Evolutionary conservation across 371 early-diverging fungal genomes (phyloP).

Genomic region (Rhizopus delemar): DNA sequence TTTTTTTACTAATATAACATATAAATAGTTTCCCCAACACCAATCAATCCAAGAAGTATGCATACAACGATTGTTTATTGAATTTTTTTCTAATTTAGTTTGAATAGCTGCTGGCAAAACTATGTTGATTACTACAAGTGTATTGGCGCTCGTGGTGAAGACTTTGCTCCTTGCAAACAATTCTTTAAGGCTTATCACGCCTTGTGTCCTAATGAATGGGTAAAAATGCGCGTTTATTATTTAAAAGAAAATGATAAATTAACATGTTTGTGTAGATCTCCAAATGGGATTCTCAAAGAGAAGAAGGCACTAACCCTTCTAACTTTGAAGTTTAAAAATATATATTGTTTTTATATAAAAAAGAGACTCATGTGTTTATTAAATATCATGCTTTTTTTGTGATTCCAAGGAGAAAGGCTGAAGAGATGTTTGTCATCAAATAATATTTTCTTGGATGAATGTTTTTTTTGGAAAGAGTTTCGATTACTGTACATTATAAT

Average conservation of each 20-base stretch:
- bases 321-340: slow-evolving; percentile 46
- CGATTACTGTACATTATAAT: slow-evolving; percentile 16
- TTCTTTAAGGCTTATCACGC: slow-evolving; percentile 76
- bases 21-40: slow-evolving; percentile 85
- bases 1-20: slow-evolving; percentile 15
- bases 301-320: slow-evolving; percentile 76
- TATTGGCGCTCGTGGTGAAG: slow-evolving; percentile 86
- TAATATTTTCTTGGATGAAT: too few relatives aligned
- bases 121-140: slow-evolving; percentile 93
- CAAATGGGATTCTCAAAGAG: slow-evolving; percentile 85
- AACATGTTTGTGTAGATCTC: slow-evolving; percentile 54
- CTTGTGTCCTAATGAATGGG: slow-evolving; percentile 90
- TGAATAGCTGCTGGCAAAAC: slow-evolving; percentile 84
- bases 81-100: slow-evolving; percentile 1
- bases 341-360: not conserved
- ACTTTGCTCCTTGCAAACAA: slow-evolving; percentile 84
- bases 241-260: slow-evolving; percentile 2
- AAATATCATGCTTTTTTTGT: not conserved
- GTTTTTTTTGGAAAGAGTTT: slow-evolving; percentile 32
- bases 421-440: too few relatives aligned
- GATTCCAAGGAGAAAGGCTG: too few relatives aligned
- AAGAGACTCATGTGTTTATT: not conserved
- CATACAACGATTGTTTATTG: not conserved
- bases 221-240: slow-evolving; percentile 33
- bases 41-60: slow-evolving; percentile 88